A percentile compares a stretch with the other conserved stretches of the same genome.
Conservation (phyloP, 305 asterid species). For the Solanum hybrid region DNA sequence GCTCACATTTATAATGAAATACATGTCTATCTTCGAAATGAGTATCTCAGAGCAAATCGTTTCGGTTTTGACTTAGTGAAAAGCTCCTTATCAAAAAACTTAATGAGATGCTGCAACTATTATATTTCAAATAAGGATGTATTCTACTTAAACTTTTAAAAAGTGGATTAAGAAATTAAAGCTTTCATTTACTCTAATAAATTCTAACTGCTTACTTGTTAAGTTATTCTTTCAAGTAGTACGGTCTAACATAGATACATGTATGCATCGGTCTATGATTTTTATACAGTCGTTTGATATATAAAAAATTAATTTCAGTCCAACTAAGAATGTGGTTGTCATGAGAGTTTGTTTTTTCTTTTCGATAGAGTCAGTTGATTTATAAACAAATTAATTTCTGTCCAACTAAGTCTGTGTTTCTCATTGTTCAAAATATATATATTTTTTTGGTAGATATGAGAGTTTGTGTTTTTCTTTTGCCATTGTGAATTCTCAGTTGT, state of each 20-base stretch:
- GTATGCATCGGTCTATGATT: no score
- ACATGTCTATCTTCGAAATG: neutral
- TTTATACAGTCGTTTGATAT: neutral
- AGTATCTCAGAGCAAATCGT: neutral
- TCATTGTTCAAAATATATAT: neutral
- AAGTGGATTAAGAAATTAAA: neutral
- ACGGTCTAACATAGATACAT: neutral
- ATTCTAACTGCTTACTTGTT: neutral
- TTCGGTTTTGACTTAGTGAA: neutral
- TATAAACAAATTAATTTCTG: neutral
- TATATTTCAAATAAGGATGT: neutral
- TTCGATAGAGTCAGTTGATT: neutral
- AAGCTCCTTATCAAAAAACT: neutral
- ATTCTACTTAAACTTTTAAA: neutral
- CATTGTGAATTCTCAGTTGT: neutral
- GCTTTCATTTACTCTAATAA: neutral
- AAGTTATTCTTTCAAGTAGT: neutral
- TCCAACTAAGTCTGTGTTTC: neutral
- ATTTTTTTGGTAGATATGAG: neutral
- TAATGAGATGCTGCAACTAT: neutral
- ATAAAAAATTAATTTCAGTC: neutral
- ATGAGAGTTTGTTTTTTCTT: neutral
- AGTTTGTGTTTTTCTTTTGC: neutral
- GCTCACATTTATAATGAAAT: neutral
- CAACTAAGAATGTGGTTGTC: neutral